Percentiles rank a stretch among this genome's conserved stretches.
Evolutionary conservation across 306 rosid genomes (phyloP).

Genomic region (Quercus robur): DNA sequence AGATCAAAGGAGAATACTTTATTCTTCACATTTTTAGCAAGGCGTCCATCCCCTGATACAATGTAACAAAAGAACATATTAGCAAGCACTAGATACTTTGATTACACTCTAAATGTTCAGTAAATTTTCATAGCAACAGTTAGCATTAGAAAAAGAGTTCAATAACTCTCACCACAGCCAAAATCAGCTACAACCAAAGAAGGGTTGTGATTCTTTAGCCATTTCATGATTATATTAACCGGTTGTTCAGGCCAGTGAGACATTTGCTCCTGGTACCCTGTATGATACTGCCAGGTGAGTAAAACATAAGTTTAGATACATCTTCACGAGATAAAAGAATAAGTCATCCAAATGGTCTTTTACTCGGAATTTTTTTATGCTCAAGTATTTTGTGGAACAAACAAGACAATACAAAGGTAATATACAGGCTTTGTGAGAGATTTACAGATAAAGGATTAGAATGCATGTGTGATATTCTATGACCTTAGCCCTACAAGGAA

Average conservation of each 20-base stretch:
- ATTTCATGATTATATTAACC: conserved; percentile 68
- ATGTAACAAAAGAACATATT: conserved; percentile 3
- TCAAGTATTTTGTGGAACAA: background rate
- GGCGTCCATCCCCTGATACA: conserved; percentile 81
- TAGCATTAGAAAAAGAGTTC: background rate
- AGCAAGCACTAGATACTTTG: background rate
- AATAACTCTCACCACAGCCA: conserved; percentile 77
- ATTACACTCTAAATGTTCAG: background rate
- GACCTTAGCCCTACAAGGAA: background rate
- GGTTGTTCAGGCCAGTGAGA: conserved; percentile 92
- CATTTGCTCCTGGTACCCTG: conserved; percentile 94
- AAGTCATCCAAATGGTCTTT: background rate
- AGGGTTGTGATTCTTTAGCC: conserved; percentile 70
- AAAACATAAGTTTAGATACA: conserved; percentile 16
- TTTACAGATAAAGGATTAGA: background rate
- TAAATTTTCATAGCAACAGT: background rate
- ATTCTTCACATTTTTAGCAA: conserved; percentile 75
- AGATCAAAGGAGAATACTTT: conserved; percentile 89
- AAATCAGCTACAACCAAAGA: conserved; percentile 87
- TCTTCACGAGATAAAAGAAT: conserved; percentile 8
- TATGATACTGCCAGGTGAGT: conserved; percentile 73
- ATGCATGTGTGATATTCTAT: background rate
- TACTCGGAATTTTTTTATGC: background rate
- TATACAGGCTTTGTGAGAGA: background rate
- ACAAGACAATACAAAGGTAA: background rate